Base-by-base conservation (phyloP, 306 rosid genomes). In the Prunus campanulata region DNA sequence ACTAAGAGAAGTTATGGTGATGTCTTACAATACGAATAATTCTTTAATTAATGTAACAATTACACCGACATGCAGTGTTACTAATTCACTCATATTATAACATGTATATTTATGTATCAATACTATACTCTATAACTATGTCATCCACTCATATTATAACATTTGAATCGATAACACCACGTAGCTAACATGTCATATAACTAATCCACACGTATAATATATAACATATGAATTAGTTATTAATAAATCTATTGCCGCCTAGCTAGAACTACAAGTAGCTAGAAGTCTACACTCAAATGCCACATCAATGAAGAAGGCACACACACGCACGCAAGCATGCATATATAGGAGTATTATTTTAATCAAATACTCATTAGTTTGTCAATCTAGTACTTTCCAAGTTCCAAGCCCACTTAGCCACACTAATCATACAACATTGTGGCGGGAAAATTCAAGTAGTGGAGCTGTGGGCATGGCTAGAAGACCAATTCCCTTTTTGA, bases 361-460 rank as follows among this genome's bases (percentile, higher is more conserved):
- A 80, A 80, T 72, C 22, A 20, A 16, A 67, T 56, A 67, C 71
- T 56, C 75, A 55, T 73, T 18, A 57, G 77, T 47, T 66, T 27
- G 29, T 27, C 47, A 46, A 18, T 32, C 59, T 22, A 39, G 60
- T 61, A 61, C 74, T 27, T 60, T 73, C 51, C 55, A 24, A 70
- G 22, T 65, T 68, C 46, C 65, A 25, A 46, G 69, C 56, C 69
- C 69, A 30, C 68, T 44, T 68, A 56, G 13, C 65, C 51, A 35
- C 13, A 68, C 44, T 16, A 48, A 29, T 70, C 62, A 64, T 2
- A 42, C 56, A n/a, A 24, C 50, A 57, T 72, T 47, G 66, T 81
- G 82, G 78, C 74, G 80, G 77, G 77, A 74, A 39, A 69, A 68
- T 78, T 78, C 64, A 74, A 78, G 51, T 82, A 35, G 79, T 71